Percentiles rank a stretch among this genome's conserved stretches.
Evolutionary conservation across 108 stramenopile species (phyloP).

Genomic region (Mediolabrus comicus): DNA sequence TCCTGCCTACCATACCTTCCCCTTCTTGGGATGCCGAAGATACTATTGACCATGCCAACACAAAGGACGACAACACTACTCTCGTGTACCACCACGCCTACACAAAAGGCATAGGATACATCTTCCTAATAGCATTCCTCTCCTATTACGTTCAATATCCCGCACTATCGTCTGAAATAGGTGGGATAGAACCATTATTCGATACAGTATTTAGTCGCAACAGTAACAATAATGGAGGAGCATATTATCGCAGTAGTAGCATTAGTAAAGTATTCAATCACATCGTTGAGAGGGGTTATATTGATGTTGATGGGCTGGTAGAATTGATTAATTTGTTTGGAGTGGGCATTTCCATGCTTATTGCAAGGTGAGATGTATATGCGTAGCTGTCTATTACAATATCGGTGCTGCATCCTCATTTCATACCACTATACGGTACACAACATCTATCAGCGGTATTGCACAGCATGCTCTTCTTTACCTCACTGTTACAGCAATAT

Average conservation of each 20-base stretch:
- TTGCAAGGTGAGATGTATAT: too few relatives aligned
- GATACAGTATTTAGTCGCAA: conserved; percentile 5
- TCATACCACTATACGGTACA: too few relatives aligned
- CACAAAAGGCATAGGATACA: conserved; percentile 17
- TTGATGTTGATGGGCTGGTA: conserved; percentile 40
- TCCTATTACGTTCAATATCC: conserved; percentile 58
- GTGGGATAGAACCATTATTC: conserved; percentile 46
- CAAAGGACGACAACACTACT: background rate
- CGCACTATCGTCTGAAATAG: conserved; percentile 41
- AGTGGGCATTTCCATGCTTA: background rate
- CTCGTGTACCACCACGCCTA: conserved; percentile 6
- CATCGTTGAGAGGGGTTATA: conserved; percentile 11
- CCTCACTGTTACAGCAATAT: conserved; percentile 31
- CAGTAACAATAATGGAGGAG: too few relatives aligned
- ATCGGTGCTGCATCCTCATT: too few relatives aligned
- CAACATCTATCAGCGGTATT: too few relatives aligned
- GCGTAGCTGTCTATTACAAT: too few relatives aligned
- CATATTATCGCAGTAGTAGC: conserved; percentile 13
- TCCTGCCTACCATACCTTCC: too few relatives aligned
- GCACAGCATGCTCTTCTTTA: conserved; percentile 42
- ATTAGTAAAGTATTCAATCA: background rate
- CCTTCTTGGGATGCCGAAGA: too few relatives aligned
- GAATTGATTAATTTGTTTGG: conserved; percentile 42
- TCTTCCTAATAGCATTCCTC: conserved; percentile 49
- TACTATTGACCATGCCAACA: too few relatives aligned